Percentiles rank a stretch among this genome's conserved stretches.
These are phyloP conservation scores for Actinomucor elegans DNA, from an alignment of 371 early-diverging fungal genomes.

Conservation along the genomic window DNA sequence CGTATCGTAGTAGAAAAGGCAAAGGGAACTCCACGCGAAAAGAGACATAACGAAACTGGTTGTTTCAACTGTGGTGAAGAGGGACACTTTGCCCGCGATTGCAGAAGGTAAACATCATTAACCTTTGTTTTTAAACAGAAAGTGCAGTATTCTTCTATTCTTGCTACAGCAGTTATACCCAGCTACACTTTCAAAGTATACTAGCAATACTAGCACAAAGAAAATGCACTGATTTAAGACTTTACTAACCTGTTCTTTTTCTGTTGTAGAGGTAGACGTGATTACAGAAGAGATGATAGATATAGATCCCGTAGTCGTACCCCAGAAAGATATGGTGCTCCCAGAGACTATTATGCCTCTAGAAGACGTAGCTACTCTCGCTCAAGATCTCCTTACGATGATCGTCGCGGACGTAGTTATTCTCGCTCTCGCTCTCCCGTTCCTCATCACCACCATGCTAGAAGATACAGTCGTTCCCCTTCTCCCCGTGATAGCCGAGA, in stretches of 20 bases:
- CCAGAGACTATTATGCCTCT: neutral
- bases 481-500: neutral
- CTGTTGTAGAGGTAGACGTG: neutral
- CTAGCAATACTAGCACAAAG: neutral
- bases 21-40: conserved; percentile 52
- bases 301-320: conserved; percentile 6
- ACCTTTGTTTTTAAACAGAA: conserved; percentile 1
- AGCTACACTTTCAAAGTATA: neutral
- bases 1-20: conserved; percentile 67
- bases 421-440: conserved; percentile 6
- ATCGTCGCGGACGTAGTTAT: conserved; percentile 4
- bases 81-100: conserved; percentile 36
- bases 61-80: conserved; percentile 65
- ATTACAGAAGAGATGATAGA: neutral
- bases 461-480: neutral
- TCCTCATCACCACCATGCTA: neutral
- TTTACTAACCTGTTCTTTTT: neutral
- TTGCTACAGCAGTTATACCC: neutral
- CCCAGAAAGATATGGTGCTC: conserved; percentile 1
- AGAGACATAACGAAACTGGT: conserved; percentile 47
- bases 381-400: conserved; percentile 7
- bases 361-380: conserved; percentile 17
- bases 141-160: neutral
- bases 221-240: too few relatives aligned
- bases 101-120: conserved; percentile 20